Evolutionary conservation across 441 rosid genomes (phyloP).

Genomic region (Erodium chrysanthum): DNA sequence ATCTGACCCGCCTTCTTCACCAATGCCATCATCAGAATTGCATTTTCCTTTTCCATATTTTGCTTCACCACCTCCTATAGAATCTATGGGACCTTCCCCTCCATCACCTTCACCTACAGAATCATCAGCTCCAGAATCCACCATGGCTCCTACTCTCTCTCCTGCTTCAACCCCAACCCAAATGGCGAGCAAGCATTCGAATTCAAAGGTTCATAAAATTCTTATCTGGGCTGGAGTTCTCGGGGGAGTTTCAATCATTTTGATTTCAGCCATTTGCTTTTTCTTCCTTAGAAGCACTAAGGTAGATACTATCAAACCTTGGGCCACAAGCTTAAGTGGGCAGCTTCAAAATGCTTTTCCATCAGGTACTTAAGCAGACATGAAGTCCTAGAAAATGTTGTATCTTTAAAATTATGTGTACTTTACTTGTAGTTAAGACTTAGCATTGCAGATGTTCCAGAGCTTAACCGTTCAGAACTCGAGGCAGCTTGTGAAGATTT

Average conservation of each 20-base stretch:
- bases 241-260: background rate
- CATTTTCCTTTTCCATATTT: conserved; percentile 10
- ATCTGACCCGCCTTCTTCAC: conserved; percentile 1
- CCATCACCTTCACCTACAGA: conserved; percentile 25
- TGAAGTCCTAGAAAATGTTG: background rate
- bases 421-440: conserved; percentile 8
- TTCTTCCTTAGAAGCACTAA: conserved; percentile 2
- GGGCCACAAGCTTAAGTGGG: conserved; percentile 4
- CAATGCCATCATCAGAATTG: conserved; percentile 13
- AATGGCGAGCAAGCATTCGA: conserved; percentile 15
- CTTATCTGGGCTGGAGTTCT: conserved; percentile 16
- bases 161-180: conserved; percentile 30
- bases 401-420: background rate
- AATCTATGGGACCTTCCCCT: conserved; percentile 29
- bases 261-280: background rate
- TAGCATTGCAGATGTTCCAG: conserved; percentile 60
- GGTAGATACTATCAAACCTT: conserved; percentile 5
- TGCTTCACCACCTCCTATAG: conserved; percentile 22
- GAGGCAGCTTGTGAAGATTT: conserved; percentile 95
- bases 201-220: conserved; percentile 25
- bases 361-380: background rate
- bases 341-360: conserved; percentile 3
- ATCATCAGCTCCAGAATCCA: conserved; percentile 24
- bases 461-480: conserved; percentile 71
- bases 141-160: conserved; percentile 15